phyloP scores from a whole-genome alignment of 257 asterid genomes.

The Nicotiana tomentosiformis region DNA sequence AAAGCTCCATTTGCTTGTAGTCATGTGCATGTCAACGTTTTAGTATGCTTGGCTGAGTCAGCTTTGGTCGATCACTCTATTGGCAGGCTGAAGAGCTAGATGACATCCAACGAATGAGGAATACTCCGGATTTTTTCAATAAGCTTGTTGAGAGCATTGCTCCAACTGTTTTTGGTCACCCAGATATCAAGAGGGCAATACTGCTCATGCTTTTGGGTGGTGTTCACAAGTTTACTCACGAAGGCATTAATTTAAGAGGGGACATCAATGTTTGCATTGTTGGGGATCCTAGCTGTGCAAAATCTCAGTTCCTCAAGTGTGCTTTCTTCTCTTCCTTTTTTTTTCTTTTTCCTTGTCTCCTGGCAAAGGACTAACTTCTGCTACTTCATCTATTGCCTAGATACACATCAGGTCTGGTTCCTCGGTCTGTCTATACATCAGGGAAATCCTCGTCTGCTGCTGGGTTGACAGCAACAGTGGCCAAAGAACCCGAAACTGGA shows the following conservation, averaged over 20 bases:
- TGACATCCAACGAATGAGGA: slow-evolving; percentile 64
- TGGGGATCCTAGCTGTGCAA: slow-evolving; percentile 99
- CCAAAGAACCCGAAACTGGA: slow-evolving; percentile 99
- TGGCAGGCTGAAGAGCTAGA: slow-evolving; percentile 69
- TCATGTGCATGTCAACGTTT: background rate
- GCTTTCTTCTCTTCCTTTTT: slow-evolving; percentile 4
- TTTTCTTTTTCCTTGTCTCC: slow-evolving; percentile 5
- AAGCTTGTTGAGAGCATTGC: slow-evolving; percentile 95
- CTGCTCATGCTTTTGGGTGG: slow-evolving; percentile 98
- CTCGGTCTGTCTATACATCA: slow-evolving; percentile 96
- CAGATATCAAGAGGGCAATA: slow-evolving; percentile 93
- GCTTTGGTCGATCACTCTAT: slow-evolving; percentile 12
- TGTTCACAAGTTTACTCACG: slow-evolving; percentile 87
- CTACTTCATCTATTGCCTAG: slow-evolving; percentile 32
- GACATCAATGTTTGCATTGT: slow-evolving; percentile 96
- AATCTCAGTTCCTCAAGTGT: slow-evolving; percentile 95
- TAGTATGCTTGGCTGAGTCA: background rate
- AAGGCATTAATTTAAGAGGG: slow-evolving; percentile 97
- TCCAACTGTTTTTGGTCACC: slow-evolving; percentile 89
- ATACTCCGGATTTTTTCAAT: slow-evolving; percentile 81
- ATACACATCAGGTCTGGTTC: slow-evolving; percentile 79
- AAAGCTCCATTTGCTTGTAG: background rate
- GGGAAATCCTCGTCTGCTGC: slow-evolving; percentile 99
- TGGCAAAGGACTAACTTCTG: background rate
- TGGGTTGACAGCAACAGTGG: slow-evolving; percentile 97